A percentile compares a stretch with the other conserved stretches of the same genome.
Evolutionary conservation across 2,329 filamentous ascomycete species (phyloP).

Genomic region (Coniochaeta hoffmannii): DNA sequence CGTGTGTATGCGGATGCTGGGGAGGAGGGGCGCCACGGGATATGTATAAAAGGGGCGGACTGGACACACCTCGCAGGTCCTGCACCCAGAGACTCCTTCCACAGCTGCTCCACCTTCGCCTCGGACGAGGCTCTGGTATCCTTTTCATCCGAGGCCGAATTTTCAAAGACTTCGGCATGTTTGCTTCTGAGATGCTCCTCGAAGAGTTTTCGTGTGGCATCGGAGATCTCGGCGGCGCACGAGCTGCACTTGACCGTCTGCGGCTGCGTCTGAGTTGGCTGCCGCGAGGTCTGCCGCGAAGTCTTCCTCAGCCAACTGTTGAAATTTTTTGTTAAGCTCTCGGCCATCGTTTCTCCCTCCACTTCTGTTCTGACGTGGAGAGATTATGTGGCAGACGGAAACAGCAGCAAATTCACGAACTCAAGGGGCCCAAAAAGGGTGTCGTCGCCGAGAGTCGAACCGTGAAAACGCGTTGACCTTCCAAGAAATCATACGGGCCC

Average conservation of each 20-base stretch:
- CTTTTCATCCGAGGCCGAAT: constrained; percentile 7
- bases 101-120: constrained; percentile 7
- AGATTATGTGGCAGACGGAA: too few species aligned
- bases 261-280: not conserved
- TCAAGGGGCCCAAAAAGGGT: too few species aligned
- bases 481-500: too few species aligned
- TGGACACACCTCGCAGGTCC: constrained; percentile 10
- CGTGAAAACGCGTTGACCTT: too few species aligned
- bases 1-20: too few species aligned
- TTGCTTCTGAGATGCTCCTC: constrained; percentile 4
- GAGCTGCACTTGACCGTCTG: not conserved
- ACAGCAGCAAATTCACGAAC: too few species aligned
- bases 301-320: not conserved
- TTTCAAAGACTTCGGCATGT: constrained; percentile 6
- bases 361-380: not conserved
- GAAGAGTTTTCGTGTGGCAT: constrained; percentile 1
- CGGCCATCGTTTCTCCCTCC: not conserved
- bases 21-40: not conserved
- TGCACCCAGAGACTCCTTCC: not conserved
- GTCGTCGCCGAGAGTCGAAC: too few species aligned
- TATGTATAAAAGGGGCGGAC: not conserved
- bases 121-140: constrained; percentile 2
- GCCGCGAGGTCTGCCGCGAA: not conserved
- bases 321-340: not conserved
- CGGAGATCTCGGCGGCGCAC: not conserved